Base-by-base conservation (phyloP, 257 asterid genomes). In the Solanum verrucosum region DNA sequence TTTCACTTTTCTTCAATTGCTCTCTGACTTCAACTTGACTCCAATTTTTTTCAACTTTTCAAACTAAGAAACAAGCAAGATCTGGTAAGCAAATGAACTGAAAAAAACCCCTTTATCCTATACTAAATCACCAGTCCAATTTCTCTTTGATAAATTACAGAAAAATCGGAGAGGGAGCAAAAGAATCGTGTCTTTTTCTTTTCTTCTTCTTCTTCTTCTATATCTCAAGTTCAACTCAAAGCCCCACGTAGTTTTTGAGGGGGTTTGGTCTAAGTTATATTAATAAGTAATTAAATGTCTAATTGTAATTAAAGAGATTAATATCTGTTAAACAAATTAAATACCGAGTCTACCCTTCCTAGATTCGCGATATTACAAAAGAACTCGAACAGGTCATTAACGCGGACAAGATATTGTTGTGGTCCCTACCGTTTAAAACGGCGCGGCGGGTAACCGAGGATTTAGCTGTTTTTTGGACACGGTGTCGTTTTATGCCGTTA, bases 261-360 rank as follows among this genome's bases (percentile, higher is more conserved):
- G 95, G 95, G 91, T 92, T 92, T 91, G 93, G 94, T 93, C 98
- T 88, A 91, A 88, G 84, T 70, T 91, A 78, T 86, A 29, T n/a
- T 70, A 29, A 90, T 87, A 44, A 12, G 68, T 46, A 78, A 59
- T 70, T 10, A 29, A 9, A 27, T 56, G 44, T 40, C 59, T 89
- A 88, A 86, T 83, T 71, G 68, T 79, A 88, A 70, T 88, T 49
- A 65, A 56, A n/a, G 37, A 23, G 59, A 86, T 46, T 73, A 42
- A 73, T 35, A 87, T 81, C 82, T 81, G 84, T 89, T 91, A 44
- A 86, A 85, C 85, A 87, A 86, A 86, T 15, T 23, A 37, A 91
- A 90, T 92, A 59, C 83, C 93, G 93, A 72, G 77, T 14, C 89
- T 88, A 89, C 84, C 94, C 99, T 96, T 86, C 84, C 35, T 74